Evolutionary conservation across 768 basidiomycete genomes (phyloP).

Genomic region (Agrocybe praecox): DNA sequence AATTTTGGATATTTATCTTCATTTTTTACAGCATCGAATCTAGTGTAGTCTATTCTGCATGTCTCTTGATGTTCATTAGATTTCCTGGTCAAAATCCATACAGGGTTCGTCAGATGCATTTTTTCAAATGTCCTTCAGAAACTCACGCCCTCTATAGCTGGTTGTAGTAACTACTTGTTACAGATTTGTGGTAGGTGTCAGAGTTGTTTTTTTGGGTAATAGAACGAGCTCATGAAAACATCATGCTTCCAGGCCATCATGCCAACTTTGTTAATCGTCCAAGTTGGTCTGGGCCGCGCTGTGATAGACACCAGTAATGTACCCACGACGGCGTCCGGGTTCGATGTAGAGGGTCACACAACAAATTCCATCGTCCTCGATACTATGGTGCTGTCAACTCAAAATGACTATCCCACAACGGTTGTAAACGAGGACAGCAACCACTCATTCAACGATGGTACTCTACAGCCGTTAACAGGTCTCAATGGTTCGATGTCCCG

Average conservation of each 20-base stretch:
- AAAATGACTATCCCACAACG: background rate
- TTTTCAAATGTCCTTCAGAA: background rate
- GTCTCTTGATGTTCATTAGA: slow-evolving; percentile 20
- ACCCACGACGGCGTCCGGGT: background rate
- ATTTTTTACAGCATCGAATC: slow-evolving; percentile 20
- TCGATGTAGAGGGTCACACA: slow-evolving; percentile 4
- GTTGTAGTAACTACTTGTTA: slow-evolving; percentile 8
- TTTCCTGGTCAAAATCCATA: slow-evolving; percentile 1
- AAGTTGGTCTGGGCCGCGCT: slow-evolving; percentile 19
- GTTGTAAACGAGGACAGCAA: background rate
- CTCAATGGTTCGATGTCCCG: background rate
- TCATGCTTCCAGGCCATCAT: slow-evolving; percentile 20
- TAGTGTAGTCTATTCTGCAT: slow-evolving; percentile 26
- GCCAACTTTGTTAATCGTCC: slow-evolving; percentile 28
- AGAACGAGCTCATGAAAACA: background rate
- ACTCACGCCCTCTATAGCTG: slow-evolving; percentile 1
- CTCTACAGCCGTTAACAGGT: background rate
- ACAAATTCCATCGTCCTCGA: slow-evolving; percentile 13
- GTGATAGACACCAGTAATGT: background rate
- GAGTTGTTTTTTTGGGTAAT: background rate
- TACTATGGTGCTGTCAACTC: slow-evolving; percentile 3
- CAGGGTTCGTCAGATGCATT: slow-evolving; percentile 13
- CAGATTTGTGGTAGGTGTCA: slow-evolving; percentile 29
- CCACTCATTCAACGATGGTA: background rate
- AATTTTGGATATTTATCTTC: background rate